Evolutionary conservation across 441 rosid genomes (phyloP), one percentile per base, ranked within the genome.

Genomic region (Jatropha multifida): DNA sequence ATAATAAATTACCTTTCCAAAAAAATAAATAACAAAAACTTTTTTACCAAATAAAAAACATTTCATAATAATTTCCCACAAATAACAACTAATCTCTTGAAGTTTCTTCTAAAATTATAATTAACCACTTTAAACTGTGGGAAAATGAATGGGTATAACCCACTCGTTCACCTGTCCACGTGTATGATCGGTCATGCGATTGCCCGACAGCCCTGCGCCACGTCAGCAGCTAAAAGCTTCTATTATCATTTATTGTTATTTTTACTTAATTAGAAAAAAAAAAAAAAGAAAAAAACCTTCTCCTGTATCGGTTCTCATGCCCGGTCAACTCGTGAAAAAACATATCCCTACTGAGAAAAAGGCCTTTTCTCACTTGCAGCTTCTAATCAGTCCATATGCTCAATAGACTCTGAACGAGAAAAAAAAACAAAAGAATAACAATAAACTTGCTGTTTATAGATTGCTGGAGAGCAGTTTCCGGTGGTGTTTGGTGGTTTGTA

Each of bases 311-410:
- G 69, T 48, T 44, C 20, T 54, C 54, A 14, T 20, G 54, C 27
- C 27, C 65, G 65, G 77, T 74, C 77, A 74, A 74, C 77, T 41
- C 48, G 44, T 41, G 26, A 52, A 54, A 17, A 56, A 6, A n/a
- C 27, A 6, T 41, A n/a, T 10, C 62, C 41, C 32, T 38, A 7
- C 42, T 32, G 18, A 32, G 2, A 32, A 12, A 40, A 54, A 44
- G 74, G 7, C 62, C 66, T 65, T 44, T 41, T 44, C 27, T 17
- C 18, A 20, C 72, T 26, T 42, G 10, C 71, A n/a, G 3, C 44
- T 38, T 27, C 59, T 54, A 8, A 55, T 40, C 63, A 64, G 17
- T 65, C 52, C 74, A 59, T 41, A 40, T 14, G 46, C 64, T 72
- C 66, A 41, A 71, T 48, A 65, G 23, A 32, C 37, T 44, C 18